These are phyloP conservation scores for Mycena vulgaris DNA, from an alignment of 768 basidiomycete species.

Conservation along the genomic window DNA sequence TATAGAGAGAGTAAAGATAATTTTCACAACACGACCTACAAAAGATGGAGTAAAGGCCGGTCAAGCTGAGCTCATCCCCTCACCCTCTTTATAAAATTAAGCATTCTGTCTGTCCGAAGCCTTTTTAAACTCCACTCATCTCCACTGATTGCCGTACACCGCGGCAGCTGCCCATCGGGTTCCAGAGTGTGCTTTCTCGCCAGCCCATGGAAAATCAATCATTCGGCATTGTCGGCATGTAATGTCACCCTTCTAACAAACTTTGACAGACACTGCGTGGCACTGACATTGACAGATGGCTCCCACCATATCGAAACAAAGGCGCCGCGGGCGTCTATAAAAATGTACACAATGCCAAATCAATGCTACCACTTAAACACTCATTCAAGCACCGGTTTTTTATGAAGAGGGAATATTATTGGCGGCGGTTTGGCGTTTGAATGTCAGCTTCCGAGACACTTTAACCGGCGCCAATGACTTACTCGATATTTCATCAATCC, in stretches of 20 bases:
- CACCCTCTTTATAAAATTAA: too few relatives aligned
- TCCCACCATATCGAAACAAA: background rate
- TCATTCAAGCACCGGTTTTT: background rate
- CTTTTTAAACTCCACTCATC: too few relatives aligned
- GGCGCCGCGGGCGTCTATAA: background rate
- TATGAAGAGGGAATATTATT: too few relatives aligned
- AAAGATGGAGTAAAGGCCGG: too few relatives aligned
- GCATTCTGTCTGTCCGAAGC: too few relatives aligned
- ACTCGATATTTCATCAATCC: too few relatives aligned
- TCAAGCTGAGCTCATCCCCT: too few relatives aligned
- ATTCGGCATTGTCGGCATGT: slow-evolving; percentile 4
- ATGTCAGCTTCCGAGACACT: background rate
- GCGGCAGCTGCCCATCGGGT: slow-evolving; percentile 4
- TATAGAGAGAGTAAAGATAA: too few relatives aligned
- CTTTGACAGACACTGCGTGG: too few relatives aligned
- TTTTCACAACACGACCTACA: too few relatives aligned
- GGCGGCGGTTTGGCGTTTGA: background rate
- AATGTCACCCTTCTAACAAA: slow-evolving; percentile 1
- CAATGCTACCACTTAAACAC: background rate
- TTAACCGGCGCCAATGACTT: too few relatives aligned
- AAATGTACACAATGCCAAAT: background rate
- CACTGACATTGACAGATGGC: slow-evolving; percentile 1
- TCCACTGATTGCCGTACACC: background rate
- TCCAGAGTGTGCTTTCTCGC: slow-evolving; percentile 4
- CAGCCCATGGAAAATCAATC: background rate